Evolutionary conservation across 2,329 filamentous ascomycete genomes (phyloP).

Genomic region (Coniosporium tulheliwenetii): DNA sequence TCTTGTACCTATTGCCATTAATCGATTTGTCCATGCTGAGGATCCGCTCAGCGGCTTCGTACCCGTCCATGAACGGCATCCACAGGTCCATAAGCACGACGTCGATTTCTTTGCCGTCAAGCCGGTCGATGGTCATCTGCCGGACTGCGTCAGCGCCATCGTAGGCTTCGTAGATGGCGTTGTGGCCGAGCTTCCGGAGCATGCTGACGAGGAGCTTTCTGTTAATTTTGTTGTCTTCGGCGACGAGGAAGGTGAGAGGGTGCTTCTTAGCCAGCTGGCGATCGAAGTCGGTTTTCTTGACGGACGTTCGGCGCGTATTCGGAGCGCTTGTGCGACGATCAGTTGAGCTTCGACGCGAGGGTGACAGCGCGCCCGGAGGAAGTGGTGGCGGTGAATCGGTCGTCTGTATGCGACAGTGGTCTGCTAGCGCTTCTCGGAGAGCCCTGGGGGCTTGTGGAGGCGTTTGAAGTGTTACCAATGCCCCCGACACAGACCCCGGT

Average conservation of each 20-base stretch:
- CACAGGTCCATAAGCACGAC: conserved; percentile 60
- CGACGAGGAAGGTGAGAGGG: conserved; percentile 52
- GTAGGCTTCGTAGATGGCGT: conserved; percentile 45
- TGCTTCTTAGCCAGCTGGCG: conserved; percentile 41
- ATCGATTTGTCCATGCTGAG: conserved; percentile 31
- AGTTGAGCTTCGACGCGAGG: no score
- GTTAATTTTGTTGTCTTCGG: conserved; percentile 60
- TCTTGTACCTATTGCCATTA: conserved; percentile 1
- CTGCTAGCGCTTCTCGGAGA: no score
- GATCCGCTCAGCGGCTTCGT: conserved; percentile 50
- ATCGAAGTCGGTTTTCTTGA: conserved; percentile 28
- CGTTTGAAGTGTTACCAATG: no score
- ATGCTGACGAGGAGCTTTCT: conserved; percentile 51
- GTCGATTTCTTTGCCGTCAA: conserved; percentile 30
- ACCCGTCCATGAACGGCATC: conserved; percentile 63
- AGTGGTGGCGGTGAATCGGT: neutral
- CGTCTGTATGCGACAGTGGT: no score
- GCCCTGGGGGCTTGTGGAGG: no score
- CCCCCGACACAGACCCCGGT: no score
- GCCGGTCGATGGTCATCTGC: conserved; percentile 28
- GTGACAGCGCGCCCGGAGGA: no score
- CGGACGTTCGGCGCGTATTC: conserved; percentile 8
- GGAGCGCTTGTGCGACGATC: no score
- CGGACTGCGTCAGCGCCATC: conserved; percentile 54
- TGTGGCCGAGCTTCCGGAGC: conserved; percentile 52